phyloP scores from a whole-genome alignment of 768 basidiomycete species.

The Lentinula sp. region DNA sequence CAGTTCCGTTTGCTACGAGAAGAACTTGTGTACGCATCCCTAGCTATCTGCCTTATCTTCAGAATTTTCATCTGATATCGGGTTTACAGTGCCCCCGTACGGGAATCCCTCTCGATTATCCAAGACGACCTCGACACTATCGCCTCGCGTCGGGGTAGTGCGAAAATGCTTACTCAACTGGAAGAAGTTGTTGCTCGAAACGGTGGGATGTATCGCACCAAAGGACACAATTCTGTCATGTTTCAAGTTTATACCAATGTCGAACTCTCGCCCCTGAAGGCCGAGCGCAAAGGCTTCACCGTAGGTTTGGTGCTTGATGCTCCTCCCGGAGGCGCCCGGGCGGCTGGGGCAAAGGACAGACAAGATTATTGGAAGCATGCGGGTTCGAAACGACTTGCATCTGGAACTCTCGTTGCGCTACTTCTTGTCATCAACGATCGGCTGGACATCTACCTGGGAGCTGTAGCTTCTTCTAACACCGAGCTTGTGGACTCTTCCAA shows the following conservation, averaged over 20 bases:
- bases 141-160: slow-evolving; percentile 2
- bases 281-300: slow-evolving; percentile 49
- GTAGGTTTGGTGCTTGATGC: slow-evolving; percentile 40
- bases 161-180: slow-evolving; percentile 28
- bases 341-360: slow-evolving; percentile 29
- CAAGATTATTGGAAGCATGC: slow-evolving; percentile 56
- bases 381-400: slow-evolving; percentile 51
- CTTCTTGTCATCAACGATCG: slow-evolving; percentile 32
- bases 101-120: slow-evolving; percentile 44
- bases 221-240: slow-evolving; percentile 41
- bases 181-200: slow-evolving; percentile 38
- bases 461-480: slow-evolving; percentile 31
- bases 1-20: slow-evolving; percentile 74
- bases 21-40: slow-evolving; percentile 50
- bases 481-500: slow-evolving; percentile 44
- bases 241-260: slow-evolving; percentile 61
- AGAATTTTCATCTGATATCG: neutral
- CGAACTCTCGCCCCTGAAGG: slow-evolving; percentile 36
- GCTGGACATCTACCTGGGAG: slow-evolving; percentile 49
- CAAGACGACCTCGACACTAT: slow-evolving; percentile 32
- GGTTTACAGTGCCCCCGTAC: slow-evolving; percentile 41
- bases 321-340: slow-evolving; percentile 52
- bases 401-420: slow-evolving; percentile 61
- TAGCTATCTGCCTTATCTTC: neutral
- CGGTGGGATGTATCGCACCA: slow-evolving; percentile 54